Conservation (phyloP, 2,329 filamentous ascomycete species). For the Fusarium nelsonii region DNA sequence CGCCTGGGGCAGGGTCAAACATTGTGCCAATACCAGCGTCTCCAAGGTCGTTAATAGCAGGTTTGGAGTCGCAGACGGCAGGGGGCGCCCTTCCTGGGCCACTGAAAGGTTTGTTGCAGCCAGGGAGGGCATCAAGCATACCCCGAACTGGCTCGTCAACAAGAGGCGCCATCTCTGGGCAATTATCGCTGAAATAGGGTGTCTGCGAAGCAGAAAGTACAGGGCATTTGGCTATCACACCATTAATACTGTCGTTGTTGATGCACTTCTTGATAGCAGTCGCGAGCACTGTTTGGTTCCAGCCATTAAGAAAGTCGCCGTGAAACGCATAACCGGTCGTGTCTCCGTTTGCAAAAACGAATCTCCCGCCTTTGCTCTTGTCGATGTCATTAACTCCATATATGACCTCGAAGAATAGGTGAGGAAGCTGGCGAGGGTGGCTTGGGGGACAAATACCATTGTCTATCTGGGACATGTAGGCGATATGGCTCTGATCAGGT, state of each 20-base stretch:
- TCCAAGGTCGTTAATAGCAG: slow-evolving; percentile 26
- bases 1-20: slow-evolving; percentile 34
- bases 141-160: slow-evolving; percentile 38
- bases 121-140: slow-evolving; percentile 34
- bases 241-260: slow-evolving; percentile 36
- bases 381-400: slow-evolving; percentile 41
- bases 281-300: slow-evolving; percentile 33
- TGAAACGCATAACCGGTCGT: slow-evolving; percentile 44
- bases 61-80: slow-evolving; percentile 17
- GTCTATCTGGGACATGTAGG: slow-evolving; percentile 44
- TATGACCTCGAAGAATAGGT: slow-evolving; percentile 43
- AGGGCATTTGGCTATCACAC: slow-evolving; percentile 30
- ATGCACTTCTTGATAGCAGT: slow-evolving; percentile 39
- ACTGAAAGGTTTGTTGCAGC: slow-evolving; percentile 36
- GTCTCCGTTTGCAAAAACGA: slow-evolving; percentile 44
- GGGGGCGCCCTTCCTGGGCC: slow-evolving; percentile 29
- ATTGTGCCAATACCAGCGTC: slow-evolving; percentile 19
- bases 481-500: slow-evolving; percentile 40
- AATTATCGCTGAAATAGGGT: slow-evolving; percentile 37
- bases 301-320: slow-evolving; percentile 43
- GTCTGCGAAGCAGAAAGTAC: slow-evolving; percentile 40
- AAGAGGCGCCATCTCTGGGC: slow-evolving; percentile 38
- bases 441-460: slow-evolving; percentile 43
- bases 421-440: slow-evolving; percentile 40
- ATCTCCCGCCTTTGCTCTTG: slow-evolving; percentile 43